Evolutionary conservation across 2,329 filamentous ascomycete genomes (phyloP), one percentile per base, ranked within the genome.

Genomic region (Fusarium tupiense): DNA sequence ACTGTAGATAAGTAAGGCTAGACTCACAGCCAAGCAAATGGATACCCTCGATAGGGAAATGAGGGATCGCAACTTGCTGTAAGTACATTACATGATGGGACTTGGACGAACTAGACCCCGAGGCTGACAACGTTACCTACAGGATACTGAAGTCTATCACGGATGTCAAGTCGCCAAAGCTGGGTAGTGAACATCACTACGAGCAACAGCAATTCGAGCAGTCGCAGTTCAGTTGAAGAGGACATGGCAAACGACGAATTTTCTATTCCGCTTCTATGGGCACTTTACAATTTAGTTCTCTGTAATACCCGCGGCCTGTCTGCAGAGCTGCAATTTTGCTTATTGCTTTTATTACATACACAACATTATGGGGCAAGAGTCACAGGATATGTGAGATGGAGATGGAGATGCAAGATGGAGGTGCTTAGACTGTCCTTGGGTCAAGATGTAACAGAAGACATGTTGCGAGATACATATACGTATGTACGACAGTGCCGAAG

Each of bases 31-130:
- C 44, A 87, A 86, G 78, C 86, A 87, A 74, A 83, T 90, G 62
- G 84, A 87, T 73, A 82, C 85, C 71, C 85, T 90, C 76, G 88
- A 89, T 80, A 84, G 86, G 68, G 88, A 90, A 76, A 88, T 89
- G 85, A 85, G 85, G 79, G 85, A 88, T 69, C 86, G 87, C 61
- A 89, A 90, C 78, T 81, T 88, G 76, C 85, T 84, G 83, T 84
- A 63, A 79, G 82, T 72, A 81, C 79, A 82, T 73, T 72, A 81
- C 79, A 82, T 73, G 60, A 82, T 74, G 61, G 5, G 20, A 17
- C n/a, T 61, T 17, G 40, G n/a, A 10, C 7, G 19, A 11, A 38
- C 11, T 14, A 11, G 17, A 8, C 13, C 29, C 11, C 33, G 14
- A 14, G n/a, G 13, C 70, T 78, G 61, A 79, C 66, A 9, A 29